Conservation (phyloP, 768 basidiomycete genomes). For the Suillus variegatus region DNA sequence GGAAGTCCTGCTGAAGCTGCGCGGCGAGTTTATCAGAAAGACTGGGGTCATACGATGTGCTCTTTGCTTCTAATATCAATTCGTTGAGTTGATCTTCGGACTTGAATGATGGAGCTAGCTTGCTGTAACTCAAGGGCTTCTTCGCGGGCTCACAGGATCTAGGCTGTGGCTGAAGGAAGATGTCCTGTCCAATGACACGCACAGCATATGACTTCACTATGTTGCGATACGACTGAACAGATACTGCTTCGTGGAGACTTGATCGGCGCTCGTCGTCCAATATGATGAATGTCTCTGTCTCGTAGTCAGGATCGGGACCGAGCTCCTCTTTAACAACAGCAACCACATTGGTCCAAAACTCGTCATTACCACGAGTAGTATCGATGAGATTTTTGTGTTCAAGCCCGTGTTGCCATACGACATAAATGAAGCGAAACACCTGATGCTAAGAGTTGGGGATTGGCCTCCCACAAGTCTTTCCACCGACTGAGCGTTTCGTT, state of each 20-base stretch:
- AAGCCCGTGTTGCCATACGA: slow-evolving; percentile 78
- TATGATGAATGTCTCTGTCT: slow-evolving; percentile 47
- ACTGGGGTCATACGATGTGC: slow-evolving; percentile 70
- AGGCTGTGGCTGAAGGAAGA: slow-evolving; percentile 57
- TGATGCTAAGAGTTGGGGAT: slow-evolving; percentile 76
- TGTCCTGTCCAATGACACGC: slow-evolving; percentile 73
- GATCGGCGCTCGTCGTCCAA: slow-evolving; percentile 43
- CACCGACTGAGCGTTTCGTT: slow-evolving; percentile 65
- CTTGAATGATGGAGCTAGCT: slow-evolving; percentile 58
- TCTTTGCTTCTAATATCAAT: slow-evolving; percentile 65
- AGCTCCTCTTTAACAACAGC: slow-evolving; percentile 67
- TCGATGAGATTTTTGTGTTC: slow-evolving; percentile 69
- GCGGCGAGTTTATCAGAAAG: slow-evolving; percentile 65
- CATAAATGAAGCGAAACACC: slow-evolving; percentile 72
- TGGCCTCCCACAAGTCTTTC: slow-evolving; percentile 75
- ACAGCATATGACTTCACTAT: slow-evolving; percentile 74
- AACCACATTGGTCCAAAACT: slow-evolving; percentile 73
- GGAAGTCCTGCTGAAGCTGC: slow-evolving; percentile 51
- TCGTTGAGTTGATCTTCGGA: slow-evolving; percentile 66
- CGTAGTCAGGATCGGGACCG: slow-evolving; percentile 72
- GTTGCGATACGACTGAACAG: slow-evolving; percentile 66
- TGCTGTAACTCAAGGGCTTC: slow-evolving; percentile 62
- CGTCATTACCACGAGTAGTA: slow-evolving; percentile 51
- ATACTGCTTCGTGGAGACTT: slow-evolving; percentile 61
- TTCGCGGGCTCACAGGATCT: slow-evolving; percentile 34